These are phyloP conservation scores for Eleusine coracana DNA, from an alignment of 176 grass and related monocot species.

Conservation along the genomic window DNA sequence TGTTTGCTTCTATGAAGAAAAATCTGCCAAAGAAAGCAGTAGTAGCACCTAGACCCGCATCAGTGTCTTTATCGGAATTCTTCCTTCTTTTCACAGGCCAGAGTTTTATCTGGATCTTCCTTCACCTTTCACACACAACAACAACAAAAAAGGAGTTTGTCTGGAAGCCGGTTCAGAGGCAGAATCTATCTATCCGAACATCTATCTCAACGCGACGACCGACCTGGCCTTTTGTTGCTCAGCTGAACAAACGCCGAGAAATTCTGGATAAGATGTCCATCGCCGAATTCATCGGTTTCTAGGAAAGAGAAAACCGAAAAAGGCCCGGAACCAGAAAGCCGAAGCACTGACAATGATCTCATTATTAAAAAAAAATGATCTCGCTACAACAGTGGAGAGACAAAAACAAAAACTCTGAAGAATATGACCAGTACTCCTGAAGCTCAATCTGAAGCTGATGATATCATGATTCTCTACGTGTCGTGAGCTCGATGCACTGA, in stretches of 20 bases:
- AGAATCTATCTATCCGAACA: background rate
- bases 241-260: conserved; percentile 10
- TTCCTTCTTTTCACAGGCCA: background rate
- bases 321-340: background rate
- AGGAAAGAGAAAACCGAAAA: background rate
- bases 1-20: background rate
- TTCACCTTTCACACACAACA: background rate
- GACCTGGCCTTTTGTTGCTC: conserved; percentile 7
- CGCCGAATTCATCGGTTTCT: conserved; percentile 14
- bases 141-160: background rate
- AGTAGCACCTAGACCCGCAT: background rate
- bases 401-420: background rate
- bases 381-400: background rate
- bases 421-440: background rate
- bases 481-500: background rate
- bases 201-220: conserved; percentile 13
- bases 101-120: background rate
- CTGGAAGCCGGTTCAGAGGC: background rate
- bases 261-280: conserved; percentile 2
- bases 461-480: conserved; percentile 9
- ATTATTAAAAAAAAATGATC: background rate
- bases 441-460: background rate
- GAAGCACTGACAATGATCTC: background rate
- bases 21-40: background rate
- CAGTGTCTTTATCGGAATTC: background rate